Conservation (phyloP, 2,329 filamentous ascomycete genomes). For the Pseudonectria foliicola region DNA sequence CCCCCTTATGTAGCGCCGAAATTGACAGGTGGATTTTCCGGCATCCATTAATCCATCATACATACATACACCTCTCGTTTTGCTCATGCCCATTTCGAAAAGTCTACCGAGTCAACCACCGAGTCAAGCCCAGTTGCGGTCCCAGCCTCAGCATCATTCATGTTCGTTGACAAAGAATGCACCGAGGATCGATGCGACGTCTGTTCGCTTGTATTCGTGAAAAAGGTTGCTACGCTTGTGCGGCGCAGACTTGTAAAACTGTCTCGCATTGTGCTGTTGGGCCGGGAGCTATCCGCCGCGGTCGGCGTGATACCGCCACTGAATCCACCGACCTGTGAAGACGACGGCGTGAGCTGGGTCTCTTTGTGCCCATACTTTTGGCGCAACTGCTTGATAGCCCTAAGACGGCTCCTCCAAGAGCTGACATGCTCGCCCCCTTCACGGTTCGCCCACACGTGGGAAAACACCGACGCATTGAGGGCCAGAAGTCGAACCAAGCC, state of each 20-base stretch:
- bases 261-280: constrained; percentile 47
- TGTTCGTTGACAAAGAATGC: constrained; percentile 44
- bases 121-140: constrained; percentile 23
- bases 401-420: constrained; percentile 80
- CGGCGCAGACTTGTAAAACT: constrained; percentile 54
- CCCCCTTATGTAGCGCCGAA: no score
- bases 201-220: constrained; percentile 50
- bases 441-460: constrained; percentile 75
- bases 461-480: constrained; percentile 90
- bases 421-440: constrained; percentile 77
- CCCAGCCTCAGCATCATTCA: constrained; percentile 47
- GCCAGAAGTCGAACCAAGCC: constrained; percentile 82
- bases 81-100: constrained; percentile 31
- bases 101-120: constrained; percentile 31
- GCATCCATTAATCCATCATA: constrained; percentile 8
- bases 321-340: constrained; percentile 14
- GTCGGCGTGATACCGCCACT: no score
- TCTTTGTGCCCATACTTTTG: constrained; percentile 53
- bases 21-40: no score
- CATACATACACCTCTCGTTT: constrained; percentile 3
- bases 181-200: constrained; percentile 53
- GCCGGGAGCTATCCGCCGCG: constrained; percentile 26
- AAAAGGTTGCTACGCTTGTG: constrained; percentile 60
- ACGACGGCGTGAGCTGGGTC: constrained; percentile 17
- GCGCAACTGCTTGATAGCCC: constrained; percentile 75